Percentiles rank a stretch among this genome's conserved stretches.
Evolutionary conservation across 441 rosid species (phyloP).

Genomic region (Isatis lusitanica): DNA sequence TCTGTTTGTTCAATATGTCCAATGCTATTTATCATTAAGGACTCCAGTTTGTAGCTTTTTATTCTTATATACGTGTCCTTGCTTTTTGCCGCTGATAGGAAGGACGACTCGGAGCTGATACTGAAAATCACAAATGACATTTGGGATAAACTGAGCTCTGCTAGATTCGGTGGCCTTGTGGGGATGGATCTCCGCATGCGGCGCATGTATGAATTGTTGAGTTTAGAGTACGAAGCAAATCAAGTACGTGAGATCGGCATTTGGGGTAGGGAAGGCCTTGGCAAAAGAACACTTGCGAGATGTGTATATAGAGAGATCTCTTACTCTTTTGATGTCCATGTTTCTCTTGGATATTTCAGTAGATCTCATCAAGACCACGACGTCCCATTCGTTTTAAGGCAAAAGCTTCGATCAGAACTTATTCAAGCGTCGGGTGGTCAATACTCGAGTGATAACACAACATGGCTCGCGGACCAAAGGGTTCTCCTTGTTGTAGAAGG

Average conservation of each 20-base stretch:
- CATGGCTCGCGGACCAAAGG: neutral
- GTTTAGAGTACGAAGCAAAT: neutral
- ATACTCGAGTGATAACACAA: neutral
- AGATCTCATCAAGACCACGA: neutral
- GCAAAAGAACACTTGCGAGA: neutral
- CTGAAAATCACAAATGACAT: neutral
- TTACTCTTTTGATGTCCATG: neutral
- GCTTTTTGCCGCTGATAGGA: neutral
- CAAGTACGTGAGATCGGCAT: neutral
- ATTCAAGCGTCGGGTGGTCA: neutral
- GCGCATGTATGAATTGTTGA: neutral
- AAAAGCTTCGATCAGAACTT: neutral
- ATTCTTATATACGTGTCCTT: no score
- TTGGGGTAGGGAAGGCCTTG: neutral
- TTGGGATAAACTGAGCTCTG: neutral
- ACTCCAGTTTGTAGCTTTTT: no score
- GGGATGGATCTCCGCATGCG: neutral
- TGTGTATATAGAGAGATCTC: neutral
- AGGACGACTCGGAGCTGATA: neutral
- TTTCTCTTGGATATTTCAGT: neutral
- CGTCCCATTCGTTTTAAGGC: neutral
- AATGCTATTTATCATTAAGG: no score
- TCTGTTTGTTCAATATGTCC: neutral
- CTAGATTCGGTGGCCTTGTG: neutral
- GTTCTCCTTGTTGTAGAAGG: neutral